Evolutionary conservation across 768 basidiomycete species (phyloP), one percentile per base, ranked within the genome.

Genomic region (Suillus cothurnatus): DNA sequence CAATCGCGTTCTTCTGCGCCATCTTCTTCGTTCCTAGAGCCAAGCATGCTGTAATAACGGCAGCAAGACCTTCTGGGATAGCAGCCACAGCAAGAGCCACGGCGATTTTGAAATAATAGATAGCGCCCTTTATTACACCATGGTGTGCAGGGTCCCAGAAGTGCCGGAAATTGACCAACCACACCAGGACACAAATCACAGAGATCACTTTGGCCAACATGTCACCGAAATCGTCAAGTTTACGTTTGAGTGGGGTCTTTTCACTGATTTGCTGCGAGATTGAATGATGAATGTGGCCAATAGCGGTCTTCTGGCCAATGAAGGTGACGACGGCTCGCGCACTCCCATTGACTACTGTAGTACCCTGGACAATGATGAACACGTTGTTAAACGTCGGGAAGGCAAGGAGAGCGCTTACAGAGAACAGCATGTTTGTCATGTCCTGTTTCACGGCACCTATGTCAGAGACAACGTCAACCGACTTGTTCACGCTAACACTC

Each of bases 61-160:
- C 96, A 41, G 97, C 95, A n/a, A 99, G 81, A 65, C 97, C 97
- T 78, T 99, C 97, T 0, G 97, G 97, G 73, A 99, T 99, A 47
- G 97, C 97, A 64, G 97, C 97, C 47, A 99, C 97, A n/a, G 97
- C 97, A 53, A 99, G 82, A 6, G 97, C 95, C 52, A 99, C 97
- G 41, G 97, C 97, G 74, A 99, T 98, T 81, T 99, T 99, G 86
- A 99, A 94, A 80, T 99, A 99, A 78, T 98, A 99, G 61, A 99
- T 87, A 0, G 97, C 97, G 49, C 97, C 97, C 75, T 95, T 95
- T 72, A 98, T 82, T 55, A 80, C 87, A 58, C 96, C 93, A 69
- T 92, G 92, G 74, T 99, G 97, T 31, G 92, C 86, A 4, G 97
- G 95, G 73, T 99, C 97, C 86, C 87, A 90, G 78, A 99, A 99